A percentile compares a stretch with the other conserved stretches of the same genome.
Conservation (phyloP, 805 yeast species). For the Zygotorulaspora danielsina region DNA sequence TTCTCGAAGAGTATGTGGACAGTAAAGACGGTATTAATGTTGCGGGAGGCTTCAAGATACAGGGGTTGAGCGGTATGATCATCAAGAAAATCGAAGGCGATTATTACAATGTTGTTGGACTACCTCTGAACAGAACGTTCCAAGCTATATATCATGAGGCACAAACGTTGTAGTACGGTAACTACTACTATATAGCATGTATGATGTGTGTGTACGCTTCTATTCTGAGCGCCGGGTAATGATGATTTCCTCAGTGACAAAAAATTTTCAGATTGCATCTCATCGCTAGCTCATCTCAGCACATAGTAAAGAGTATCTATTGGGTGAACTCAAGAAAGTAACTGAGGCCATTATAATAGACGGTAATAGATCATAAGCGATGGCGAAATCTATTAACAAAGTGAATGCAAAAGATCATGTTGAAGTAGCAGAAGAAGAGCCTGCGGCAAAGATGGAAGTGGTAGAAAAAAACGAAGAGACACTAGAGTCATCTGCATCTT, state of each 20-base stretch:
- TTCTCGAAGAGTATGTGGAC: conserved; percentile 57
- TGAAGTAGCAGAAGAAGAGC: background rate
- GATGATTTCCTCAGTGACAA: conserved; percentile 1
- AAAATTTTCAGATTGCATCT: conserved; percentile 14
- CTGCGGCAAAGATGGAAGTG: conserved; percentile 27
- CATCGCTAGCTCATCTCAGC: conserved; percentile 22
- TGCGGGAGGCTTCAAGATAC: conserved; percentile 91
- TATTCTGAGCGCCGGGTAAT: background rate
- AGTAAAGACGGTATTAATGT: conserved; percentile 73
- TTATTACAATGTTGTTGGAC: conserved; percentile 79
- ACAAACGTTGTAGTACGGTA: too few species aligned
- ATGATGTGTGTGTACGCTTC: background rate
- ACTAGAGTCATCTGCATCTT: too few species aligned
- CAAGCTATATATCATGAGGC: conserved; percentile 14
- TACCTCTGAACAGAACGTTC: conserved; percentile 63
- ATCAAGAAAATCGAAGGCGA: conserved; percentile 71
- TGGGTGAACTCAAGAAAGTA: background rate
- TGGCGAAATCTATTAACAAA: too few species aligned
- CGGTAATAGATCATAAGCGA: conserved; percentile 11
- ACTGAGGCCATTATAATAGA: too few species aligned
- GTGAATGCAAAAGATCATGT: background rate
- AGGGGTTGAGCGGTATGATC: conserved; percentile 64
- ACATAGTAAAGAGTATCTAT: conserved; percentile 6
- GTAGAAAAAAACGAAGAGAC: conserved; percentile 23
- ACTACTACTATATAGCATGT: background rate